A percentile compares a stretch with the other conserved stretches of the same genome.
Evolutionary conservation across 2,329 filamentous ascomycete genomes (phyloP).

Genomic region (Metarhizium robertsii): DNA sequence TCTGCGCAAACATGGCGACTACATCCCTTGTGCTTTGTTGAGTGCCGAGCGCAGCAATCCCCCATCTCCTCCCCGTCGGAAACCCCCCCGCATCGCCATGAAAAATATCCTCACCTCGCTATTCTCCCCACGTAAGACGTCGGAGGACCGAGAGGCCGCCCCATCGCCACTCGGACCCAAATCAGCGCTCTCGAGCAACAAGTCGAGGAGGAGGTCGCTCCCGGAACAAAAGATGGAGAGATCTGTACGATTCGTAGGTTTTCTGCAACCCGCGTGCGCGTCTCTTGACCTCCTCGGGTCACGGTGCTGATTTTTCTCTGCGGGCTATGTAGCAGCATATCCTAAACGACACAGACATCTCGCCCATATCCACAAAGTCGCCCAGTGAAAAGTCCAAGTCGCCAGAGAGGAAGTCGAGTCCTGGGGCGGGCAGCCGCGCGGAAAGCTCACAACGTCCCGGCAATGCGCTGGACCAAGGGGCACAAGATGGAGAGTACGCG

Average conservation of each 20-base stretch:
- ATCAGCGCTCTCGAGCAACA: background rate
- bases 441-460: background rate
- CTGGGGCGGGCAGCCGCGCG: background rate
- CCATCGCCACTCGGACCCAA: slow-evolving; percentile 1
- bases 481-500: slow-evolving; percentile 7
- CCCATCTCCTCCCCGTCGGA: background rate
- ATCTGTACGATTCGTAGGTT: slow-evolving; percentile 3
- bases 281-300: background rate
- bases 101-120: slow-evolving; percentile 1
- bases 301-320: background rate
- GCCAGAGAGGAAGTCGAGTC: background rate
- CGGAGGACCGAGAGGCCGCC: background rate
- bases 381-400: background rate
- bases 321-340: background rate
- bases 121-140: slow-evolving; percentile 3
- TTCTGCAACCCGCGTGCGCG: background rate
- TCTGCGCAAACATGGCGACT: background rate
- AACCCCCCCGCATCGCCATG: background rate
- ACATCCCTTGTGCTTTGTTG: background rate
- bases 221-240: background rate
- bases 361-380: background rate
- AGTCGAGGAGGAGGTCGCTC: background rate
- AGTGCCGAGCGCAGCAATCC: background rate
- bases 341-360: background rate
- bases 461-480: background rate